Base-by-base conservation (phyloP, 192 early-diverging fungal genomes). In the Linderina pennispora region DNA sequence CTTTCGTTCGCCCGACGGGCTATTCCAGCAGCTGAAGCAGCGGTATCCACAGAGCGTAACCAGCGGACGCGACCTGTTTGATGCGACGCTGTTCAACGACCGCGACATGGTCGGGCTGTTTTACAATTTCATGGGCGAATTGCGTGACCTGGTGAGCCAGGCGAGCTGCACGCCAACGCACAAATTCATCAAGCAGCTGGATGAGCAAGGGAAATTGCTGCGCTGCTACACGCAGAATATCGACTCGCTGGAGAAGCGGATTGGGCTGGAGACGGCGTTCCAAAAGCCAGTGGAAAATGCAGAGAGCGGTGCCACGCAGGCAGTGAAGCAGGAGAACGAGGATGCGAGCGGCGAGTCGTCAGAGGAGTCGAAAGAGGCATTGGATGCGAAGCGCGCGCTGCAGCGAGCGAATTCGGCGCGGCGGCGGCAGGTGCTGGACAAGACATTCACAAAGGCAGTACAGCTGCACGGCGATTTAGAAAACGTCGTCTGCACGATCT, bases 211-310 rank as follows among this genome's bases (percentile, higher is more conserved):
- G 14, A 85, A 89, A 62, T 77, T 98, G 8, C 48, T 92, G 18
- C 69, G 96, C 5, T 92, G 89, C 62, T 98, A 98, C 43, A 97
- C 96, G 11, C 95, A 94, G 69, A 98, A 98, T 64, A 97, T 97
- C 48, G 96, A 98, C 52, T 84, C 87, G 52, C 71, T 98, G 10
- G 94, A 98, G 56, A 78, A 80, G 37, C 75, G 79, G 13, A 70
- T 88, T 3, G 81, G 84, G 13, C 46, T 90, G 48, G 74, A 80
- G 24, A 80, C 79, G 0, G 55, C 50, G 28, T 55, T 71, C 19
- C 45, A 51, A 23, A 49, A 36, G 13, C 45, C 36, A 2, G 48
- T 28, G 4, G 21, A 9, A 2, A 16, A 3, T 19, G 1, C 28
- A 31, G 28, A 31, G 6, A 31, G 6, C 11, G 28, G 28, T 31